Evolutionary conservation across 768 basidiomycete genomes (phyloP).

Genomic region (Trametes meyenii): DNA sequence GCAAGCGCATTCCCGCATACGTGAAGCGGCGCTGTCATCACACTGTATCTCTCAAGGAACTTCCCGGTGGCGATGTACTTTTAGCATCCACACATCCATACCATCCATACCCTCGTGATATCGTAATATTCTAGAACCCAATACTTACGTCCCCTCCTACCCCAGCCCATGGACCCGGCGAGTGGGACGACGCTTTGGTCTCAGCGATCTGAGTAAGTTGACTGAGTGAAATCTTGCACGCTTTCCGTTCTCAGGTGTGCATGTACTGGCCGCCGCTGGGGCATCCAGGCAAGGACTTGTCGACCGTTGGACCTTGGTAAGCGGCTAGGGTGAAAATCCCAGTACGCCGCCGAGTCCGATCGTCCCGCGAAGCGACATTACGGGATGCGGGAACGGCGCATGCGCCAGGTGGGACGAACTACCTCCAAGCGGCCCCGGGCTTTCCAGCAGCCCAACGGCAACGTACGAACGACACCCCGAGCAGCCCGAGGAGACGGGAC

Average conservation of each 20-base stretch:
- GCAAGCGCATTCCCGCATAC: conserved; percentile 1
- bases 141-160: background rate
- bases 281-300: too few species aligned
- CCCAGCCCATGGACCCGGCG: background rate
- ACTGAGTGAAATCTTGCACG: background rate
- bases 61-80: conserved; percentile 17
- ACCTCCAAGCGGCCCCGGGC: too few species aligned
- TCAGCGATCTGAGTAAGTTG: conserved; percentile 1
- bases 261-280: too few species aligned
- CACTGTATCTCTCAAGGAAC: conserved; percentile 10
- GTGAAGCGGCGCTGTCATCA: conserved; percentile 8
- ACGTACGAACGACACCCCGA: background rate
- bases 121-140: conserved; percentile 7
- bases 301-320: too few species aligned
- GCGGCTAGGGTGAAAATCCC: too few species aligned
- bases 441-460: too few species aligned
- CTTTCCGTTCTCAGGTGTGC: background rate
- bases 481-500: background rate
- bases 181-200: background rate
- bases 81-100: conserved; percentile 14
- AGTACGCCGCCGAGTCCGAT: too few species aligned
- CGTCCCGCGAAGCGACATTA: too few species aligned
- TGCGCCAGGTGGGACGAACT: too few species aligned
- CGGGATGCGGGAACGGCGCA: too few species aligned
- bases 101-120: conserved; percentile 13